These are phyloP conservation scores for Xylariaceae sp. DNA, from an alignment of 2,329 filamentous ascomycete species.

Conservation along the genomic window DNA sequence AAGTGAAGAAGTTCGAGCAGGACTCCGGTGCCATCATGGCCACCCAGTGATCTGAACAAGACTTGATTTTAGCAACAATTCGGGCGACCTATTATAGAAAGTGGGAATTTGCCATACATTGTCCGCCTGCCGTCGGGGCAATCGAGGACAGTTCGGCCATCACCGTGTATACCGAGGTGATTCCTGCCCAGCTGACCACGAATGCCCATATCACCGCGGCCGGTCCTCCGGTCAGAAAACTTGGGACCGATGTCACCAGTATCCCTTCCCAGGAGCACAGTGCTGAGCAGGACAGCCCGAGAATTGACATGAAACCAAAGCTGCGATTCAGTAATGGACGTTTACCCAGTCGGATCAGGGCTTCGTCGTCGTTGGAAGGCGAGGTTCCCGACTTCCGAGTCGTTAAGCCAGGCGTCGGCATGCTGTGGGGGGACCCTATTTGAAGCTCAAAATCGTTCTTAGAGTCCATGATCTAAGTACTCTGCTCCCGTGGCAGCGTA, in stretches of 20 bases:
- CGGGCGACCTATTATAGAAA: too few species aligned
- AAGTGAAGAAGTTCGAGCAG: constrained; percentile 27
- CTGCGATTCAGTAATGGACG: constrained; percentile 21
- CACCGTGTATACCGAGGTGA: constrained; percentile 43
- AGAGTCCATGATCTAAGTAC: too few species aligned
- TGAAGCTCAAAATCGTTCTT: too few species aligned
- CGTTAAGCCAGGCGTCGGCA: too few species aligned
- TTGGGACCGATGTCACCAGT: constrained; percentile 43
- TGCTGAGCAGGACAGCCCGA: constrained; percentile 28
- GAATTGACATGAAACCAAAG: constrained; percentile 30
- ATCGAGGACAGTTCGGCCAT: constrained; percentile 29
- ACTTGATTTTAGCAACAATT: too few species aligned
- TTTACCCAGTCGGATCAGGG: constrained; percentile 18
- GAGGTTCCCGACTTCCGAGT: too few species aligned
- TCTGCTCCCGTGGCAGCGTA: too few species aligned
- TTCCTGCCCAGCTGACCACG: constrained; percentile 50
- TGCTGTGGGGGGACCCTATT: too few species aligned
- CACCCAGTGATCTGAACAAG: constrained; percentile 28
- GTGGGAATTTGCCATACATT: constrained; percentile 8
- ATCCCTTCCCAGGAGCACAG: constrained; percentile 52
- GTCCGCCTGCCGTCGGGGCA: constrained; percentile 30
- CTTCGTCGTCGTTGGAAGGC: constrained; percentile 5
- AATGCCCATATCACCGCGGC: constrained; percentile 57
- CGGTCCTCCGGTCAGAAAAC: constrained; percentile 53
- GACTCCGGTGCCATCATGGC: constrained; percentile 30